A percentile compares a stretch with the other conserved stretches of the same genome.
phyloP scores from a whole-genome alignment of 106 monocot genomes.

The Phalaenopsis equestris region DNA sequence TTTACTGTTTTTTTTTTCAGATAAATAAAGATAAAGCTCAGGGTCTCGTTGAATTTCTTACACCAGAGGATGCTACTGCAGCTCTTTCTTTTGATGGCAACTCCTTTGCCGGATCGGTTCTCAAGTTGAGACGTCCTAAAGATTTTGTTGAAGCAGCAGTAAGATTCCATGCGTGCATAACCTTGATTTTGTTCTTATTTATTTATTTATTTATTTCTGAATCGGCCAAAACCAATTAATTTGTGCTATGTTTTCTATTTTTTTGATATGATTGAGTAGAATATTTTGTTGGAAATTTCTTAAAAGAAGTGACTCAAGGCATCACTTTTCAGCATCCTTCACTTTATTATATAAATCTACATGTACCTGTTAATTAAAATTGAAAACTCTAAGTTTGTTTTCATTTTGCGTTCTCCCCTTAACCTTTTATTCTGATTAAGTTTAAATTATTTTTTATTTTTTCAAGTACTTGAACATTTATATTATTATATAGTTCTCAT shows the following conservation, averaged over 20 bases:
- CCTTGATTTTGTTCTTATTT: neutral
- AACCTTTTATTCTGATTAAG: neutral
- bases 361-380: neutral
- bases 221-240: neutral
- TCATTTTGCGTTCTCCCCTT: neutral
- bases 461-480: neutral
- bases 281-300: neutral
- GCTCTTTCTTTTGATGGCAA: slow-evolving; percentile 85
- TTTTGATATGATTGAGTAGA: neutral
- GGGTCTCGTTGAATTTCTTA: slow-evolving; percentile 94
- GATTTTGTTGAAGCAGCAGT: slow-evolving; percentile 83
- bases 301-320: neutral
- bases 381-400: neutral
- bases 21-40: slow-evolving; percentile 91
- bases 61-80: slow-evolving; percentile 89
- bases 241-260: neutral
- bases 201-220: neutral
- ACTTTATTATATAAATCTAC: neutral
- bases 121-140: slow-evolving; percentile 88
- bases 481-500: neutral
- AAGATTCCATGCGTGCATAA: slow-evolving; percentile 27
- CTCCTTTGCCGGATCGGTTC: slow-evolving; percentile 47
- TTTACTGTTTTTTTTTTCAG: slow-evolving; percentile 26
- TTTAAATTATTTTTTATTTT: neutral
- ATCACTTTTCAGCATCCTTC: neutral